Percentiles rank a stretch among this genome's conserved stretches.
Conservation (phyloP, 345 rosid genomes). For the Eucalyptus erythrocorys region DNA sequence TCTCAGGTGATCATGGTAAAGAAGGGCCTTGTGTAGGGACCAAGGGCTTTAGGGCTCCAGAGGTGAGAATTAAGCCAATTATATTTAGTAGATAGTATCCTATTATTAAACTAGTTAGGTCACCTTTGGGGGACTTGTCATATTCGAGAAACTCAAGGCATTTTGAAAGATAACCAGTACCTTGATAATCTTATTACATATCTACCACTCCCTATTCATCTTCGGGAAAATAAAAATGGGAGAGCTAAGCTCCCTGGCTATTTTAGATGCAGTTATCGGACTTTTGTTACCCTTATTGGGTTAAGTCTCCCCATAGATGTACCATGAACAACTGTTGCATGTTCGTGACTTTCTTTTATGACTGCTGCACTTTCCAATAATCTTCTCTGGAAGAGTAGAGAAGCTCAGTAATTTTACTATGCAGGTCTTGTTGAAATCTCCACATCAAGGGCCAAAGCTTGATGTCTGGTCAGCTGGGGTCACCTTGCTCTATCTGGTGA, state of each 20-base stretch:
- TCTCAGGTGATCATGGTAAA: conserved; percentile 46
- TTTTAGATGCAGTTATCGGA: background rate
- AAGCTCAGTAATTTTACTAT: background rate
- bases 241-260: background rate
- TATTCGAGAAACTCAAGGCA: background rate
- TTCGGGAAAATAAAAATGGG: background rate
- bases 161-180: background rate
- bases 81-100: background rate
- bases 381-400: background rate
- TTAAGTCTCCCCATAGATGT: background rate
- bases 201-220: background rate
- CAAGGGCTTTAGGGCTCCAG: conserved; percentile 98
- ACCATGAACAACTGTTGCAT: background rate
- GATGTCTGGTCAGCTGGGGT: conserved; percentile 98
- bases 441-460: conserved; percentile 81
- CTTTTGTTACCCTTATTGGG: background rate
- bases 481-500: conserved; percentile 68
- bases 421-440: conserved; percentile 87
- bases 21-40: conserved; percentile 98
- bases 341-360: background rate
- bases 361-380: background rate
- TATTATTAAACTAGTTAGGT: background rate
- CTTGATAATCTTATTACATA: background rate
- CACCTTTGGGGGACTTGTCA: background rate
- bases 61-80: conserved; percentile 34